These are phyloP conservation scores for Colletotrichum liriopes DNA, from an alignment of 2,329 filamentous ascomycete species.

Conservation along the genomic window DNA sequence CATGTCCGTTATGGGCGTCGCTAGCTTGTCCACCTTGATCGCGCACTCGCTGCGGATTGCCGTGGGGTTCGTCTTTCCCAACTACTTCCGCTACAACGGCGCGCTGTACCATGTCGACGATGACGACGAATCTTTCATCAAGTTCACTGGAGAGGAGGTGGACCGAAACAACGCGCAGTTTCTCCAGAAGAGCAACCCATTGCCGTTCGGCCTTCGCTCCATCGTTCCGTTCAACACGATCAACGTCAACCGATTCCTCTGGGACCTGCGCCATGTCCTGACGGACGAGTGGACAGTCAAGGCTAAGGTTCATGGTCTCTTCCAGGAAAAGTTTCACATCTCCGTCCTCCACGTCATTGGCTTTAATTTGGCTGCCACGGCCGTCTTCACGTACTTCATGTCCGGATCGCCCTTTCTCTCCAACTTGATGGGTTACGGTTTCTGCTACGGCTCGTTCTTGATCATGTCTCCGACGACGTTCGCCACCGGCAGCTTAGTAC, in stretches of 20 bases:
- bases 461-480: conserved; percentile 93
- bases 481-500: conserved; percentile 82
- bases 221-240: conserved; percentile 4
- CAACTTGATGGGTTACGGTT: conserved; percentile 89
- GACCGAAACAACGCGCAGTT: conserved; percentile 9
- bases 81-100: conserved; percentile 71
- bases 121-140: conserved; percentile 55
- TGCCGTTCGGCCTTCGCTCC: conserved; percentile 51
- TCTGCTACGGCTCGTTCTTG: conserved; percentile 87
- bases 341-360: conserved; percentile 73
- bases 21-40: conserved; percentile 80
- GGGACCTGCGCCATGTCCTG: conserved; percentile 67
- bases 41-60: conserved; percentile 79
- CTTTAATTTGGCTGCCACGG: conserved; percentile 67
- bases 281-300: conserved; percentile 67
- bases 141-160: background rate
- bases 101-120: conserved; percentile 63
- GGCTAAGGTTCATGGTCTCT: conserved; percentile 66
- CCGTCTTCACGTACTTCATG: conserved; percentile 77
- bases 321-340: conserved; percentile 64
- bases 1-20: conserved; percentile 85
- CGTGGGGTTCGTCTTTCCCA: conserved; percentile 81
- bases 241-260: conserved; percentile 53
- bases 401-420: conserved; percentile 74
- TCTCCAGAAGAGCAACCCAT: conserved; percentile 46